phyloP scores from a whole-genome alignment of 225 moss, liverwort and hornwort genomes.

The Thuidium tamariscinum region DNA sequence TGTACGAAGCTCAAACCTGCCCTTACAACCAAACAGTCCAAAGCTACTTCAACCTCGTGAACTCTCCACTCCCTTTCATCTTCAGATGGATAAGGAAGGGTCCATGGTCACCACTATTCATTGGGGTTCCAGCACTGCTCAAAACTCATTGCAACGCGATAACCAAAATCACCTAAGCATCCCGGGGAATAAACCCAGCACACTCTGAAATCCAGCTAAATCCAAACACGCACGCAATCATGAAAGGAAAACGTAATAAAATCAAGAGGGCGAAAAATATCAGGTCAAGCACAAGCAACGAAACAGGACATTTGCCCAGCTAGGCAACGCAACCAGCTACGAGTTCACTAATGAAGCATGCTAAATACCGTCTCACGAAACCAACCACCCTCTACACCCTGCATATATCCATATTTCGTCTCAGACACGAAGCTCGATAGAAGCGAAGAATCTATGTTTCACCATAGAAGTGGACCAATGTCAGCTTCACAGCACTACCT shows the following conservation, averaged over 20 bases:
- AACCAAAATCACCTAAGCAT: not conserved
- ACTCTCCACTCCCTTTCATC: slow-evolving; percentile 10
- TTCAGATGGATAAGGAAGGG: not conserved
- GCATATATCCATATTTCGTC: not conserved
- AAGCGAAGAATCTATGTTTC: not conserved
- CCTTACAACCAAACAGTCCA: slow-evolving; percentile 52
- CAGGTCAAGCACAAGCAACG: not conserved
- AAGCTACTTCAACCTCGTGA: slow-evolving; percentile 40
- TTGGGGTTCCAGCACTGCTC: slow-evolving; percentile 1
- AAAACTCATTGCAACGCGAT: slow-evolving; percentile 2
- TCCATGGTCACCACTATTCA: slow-evolving; percentile 4
- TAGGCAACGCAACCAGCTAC: not conserved
- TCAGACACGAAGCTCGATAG: not conserved
- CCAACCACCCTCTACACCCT: not conserved
- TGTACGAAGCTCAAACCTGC: slow-evolving; percentile 52
- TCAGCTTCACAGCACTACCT: not conserved
- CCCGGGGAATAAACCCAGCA: not conserved
- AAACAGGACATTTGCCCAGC: not conserved
- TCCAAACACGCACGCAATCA: not conserved
- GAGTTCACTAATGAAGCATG: not conserved
- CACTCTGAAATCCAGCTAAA: not conserved
- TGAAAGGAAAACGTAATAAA: not conserved
- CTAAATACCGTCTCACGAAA: not conserved
- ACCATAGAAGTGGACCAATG: not conserved
- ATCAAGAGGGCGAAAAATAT: not conserved